A percentile compares a stretch with the other conserved stretches of the same genome.
Conservation (phyloP, 768 basidiomycete genomes). For the Ramaria sp. region DNA sequence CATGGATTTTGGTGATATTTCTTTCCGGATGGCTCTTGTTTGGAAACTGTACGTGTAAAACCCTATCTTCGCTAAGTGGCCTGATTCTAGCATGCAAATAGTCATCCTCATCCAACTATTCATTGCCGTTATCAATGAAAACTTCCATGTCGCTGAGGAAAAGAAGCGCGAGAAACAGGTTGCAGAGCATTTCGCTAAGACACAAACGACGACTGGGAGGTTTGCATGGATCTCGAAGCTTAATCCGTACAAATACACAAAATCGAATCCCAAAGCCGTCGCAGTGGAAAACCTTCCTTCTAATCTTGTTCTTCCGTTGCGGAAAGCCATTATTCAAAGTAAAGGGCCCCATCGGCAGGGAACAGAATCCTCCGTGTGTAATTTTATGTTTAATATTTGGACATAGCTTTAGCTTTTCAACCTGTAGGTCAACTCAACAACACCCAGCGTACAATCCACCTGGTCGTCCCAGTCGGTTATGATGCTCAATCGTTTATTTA, state of each 20-base stretch:
- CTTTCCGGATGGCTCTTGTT: constrained; percentile 81
- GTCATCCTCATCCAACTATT: constrained; percentile 93
- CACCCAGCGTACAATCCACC: constrained; percentile 31
- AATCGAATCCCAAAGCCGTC: constrained; percentile 54
- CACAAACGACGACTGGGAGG: constrained; percentile 21
- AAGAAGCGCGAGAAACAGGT: constrained; percentile 77
- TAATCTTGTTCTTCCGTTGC: constrained; percentile 68
- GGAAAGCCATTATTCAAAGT: constrained; percentile 61
- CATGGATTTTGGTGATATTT: constrained; percentile 60
- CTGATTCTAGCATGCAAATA: constrained; percentile 19
- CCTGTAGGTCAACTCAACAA: constrained; percentile 15
- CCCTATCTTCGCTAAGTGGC: neutral
- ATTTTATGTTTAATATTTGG: neutral
- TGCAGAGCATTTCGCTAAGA: constrained; percentile 50
- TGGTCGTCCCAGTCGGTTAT: constrained; percentile 45
- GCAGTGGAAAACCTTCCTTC: constrained; percentile 63
- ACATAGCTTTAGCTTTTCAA: neutral
- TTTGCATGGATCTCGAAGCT: constrained; percentile 60
- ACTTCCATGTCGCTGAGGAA: constrained; percentile 88
- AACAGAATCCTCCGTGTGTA: neutral
- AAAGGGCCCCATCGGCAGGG: constrained; percentile 18
- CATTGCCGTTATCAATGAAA: constrained; percentile 95
- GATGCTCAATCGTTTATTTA: constrained; percentile 54
- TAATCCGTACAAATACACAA: constrained; percentile 56
- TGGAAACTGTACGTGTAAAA: constrained; percentile 63